A percentile compares a stretch with the other conserved stretches of the same genome.
These are phyloP conservation scores for Gonium pectorale DNA, from an alignment of 139 green algal species.

Conservation along the genomic window DNA sequence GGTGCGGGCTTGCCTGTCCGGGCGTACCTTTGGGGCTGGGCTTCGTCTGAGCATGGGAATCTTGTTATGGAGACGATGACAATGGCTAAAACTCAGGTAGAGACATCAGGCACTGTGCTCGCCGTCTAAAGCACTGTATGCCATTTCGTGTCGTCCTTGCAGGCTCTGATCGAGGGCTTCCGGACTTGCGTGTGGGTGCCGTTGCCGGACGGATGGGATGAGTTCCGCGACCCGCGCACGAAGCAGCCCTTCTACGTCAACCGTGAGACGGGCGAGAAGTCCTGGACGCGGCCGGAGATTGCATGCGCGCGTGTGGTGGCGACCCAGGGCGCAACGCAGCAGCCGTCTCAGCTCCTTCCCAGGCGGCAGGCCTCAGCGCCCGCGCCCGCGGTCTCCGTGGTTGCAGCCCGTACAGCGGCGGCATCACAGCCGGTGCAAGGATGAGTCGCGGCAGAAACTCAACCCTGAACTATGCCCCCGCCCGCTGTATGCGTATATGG, in stretches of 20 bases:
- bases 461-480: neutral
- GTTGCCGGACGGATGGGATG: conserved; percentile 83
- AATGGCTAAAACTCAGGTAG: too few relatives aligned
- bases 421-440: neutral
- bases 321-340: conserved; percentile 58
- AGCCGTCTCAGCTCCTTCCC: conserved; percentile 50
- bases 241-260: conserved; percentile 82
- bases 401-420: neutral
- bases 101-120: too few relatives aligned
- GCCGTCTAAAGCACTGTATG: too few relatives aligned
- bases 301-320: conserved; percentile 57
- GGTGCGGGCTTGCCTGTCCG: conserved; percentile 3
- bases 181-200: conserved; percentile 82
- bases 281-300: conserved; percentile 69
- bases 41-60: too few relatives aligned
- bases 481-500: neutral
- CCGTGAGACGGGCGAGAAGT: conserved; percentile 71
- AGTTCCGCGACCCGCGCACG: conserved; percentile 71
- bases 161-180: conserved; percentile 74
- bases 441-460: neutral
- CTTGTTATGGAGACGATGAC: too few relatives aligned
- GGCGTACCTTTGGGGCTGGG: too few relatives aligned
- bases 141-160: neutral
- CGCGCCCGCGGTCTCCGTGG: neutral
- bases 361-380: neutral